Evolutionary conservation across 345 rosid species (phyloP).

Genomic region (Cardamine occulta): DNA sequence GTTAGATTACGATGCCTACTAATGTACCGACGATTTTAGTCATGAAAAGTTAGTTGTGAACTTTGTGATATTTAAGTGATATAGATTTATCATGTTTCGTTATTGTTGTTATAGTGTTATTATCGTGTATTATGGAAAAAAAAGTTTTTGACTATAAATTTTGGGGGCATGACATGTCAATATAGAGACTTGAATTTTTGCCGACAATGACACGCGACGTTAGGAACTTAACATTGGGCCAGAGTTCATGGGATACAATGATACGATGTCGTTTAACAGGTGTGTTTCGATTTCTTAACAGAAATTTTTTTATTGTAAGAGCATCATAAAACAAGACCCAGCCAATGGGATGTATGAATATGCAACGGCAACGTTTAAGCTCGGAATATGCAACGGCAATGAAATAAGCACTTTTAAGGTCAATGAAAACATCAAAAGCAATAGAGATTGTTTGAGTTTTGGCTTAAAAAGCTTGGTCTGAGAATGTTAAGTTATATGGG

Average conservation of each 20-base stretch:
- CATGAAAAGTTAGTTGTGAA: not conserved
- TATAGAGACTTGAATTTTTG: not conserved
- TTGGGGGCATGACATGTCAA: not conserved
- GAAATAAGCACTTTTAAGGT: not conserved
- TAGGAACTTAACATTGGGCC: not conserved
- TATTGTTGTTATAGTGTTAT: slow-evolving; percentile 7
- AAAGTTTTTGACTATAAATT: not conserved
- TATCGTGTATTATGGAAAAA: not conserved
- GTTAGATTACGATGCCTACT: not conserved
- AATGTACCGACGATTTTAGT: slow-evolving; percentile 3
- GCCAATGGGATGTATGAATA: too few relatives aligned
- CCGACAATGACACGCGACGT: slow-evolving; percentile 18
- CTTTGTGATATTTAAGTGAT: not conserved
- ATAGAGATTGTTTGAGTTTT: not conserved
- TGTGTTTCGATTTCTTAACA: not conserved
- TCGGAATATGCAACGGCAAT: not conserved
- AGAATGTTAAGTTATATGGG: too few relatives aligned
- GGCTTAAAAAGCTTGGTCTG: not conserved
- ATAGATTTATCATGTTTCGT: not conserved
- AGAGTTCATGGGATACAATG: not conserved
- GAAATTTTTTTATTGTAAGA: too few relatives aligned
- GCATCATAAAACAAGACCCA: too few relatives aligned
- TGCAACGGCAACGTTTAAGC: not conserved
- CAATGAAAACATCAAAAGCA: not conserved
- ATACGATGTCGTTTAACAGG: not conserved